A percentile compares a stretch with the other conserved stretches of the same genome.
phyloP scores from a whole-genome alignment of 331 rosid species.

The Telfairia occidentalis region DNA sequence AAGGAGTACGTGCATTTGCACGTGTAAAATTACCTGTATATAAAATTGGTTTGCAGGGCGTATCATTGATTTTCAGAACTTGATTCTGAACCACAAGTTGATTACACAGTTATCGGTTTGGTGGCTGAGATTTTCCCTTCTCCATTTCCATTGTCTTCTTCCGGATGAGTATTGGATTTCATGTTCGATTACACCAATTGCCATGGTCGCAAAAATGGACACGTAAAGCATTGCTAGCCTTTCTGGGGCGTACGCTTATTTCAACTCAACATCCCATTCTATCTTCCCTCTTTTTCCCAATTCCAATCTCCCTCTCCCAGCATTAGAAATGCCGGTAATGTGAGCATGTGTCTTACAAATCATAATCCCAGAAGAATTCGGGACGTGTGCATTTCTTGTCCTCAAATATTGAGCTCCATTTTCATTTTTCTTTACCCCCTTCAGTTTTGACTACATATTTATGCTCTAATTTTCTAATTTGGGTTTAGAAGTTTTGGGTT shows the following conservation, averaged over 20 bases:
- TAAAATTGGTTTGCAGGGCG: neutral
- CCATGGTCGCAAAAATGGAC: neutral
- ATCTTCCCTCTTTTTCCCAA: neutral
- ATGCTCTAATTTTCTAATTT: constrained; percentile 11
- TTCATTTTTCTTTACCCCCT: constrained; percentile 8
- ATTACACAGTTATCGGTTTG: neutral
- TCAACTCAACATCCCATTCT: neutral
- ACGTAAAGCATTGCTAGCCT: constrained; percentile 6
- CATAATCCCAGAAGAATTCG: constrained; percentile 8
- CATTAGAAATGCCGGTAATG: neutral
- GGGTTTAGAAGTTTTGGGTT: constrained; percentile 17
- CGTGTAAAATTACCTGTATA: neutral
- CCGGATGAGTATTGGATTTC: neutral
- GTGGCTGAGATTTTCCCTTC: neutral
- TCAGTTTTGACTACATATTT: neutral
- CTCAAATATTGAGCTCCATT: constrained; percentile 22
- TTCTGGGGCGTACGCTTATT: neutral
- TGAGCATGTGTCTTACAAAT: neutral
- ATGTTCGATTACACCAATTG: neutral
- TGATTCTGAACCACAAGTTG: neutral
- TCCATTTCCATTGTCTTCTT: neutral
- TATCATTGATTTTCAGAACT: neutral
- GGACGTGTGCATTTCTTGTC: constrained; percentile 53
- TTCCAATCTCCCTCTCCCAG: too few relatives aligned
- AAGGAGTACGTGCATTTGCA: neutral